Conservation (phyloP, 2,329 filamentous ascomycete genomes). For the Penicillium sp. region DNA sequence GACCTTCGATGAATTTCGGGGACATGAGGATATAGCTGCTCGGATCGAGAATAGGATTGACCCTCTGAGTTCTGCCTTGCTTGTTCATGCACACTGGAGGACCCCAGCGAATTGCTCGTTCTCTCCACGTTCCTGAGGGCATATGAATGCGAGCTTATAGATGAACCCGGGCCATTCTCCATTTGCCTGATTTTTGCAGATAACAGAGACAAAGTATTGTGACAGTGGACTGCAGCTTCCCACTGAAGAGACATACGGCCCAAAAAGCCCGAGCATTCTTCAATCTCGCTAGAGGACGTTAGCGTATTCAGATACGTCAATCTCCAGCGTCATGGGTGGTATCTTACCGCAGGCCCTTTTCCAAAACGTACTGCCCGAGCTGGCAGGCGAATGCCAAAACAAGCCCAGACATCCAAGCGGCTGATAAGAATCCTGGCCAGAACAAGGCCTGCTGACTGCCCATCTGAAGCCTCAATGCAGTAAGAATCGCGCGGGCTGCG, state of each 20-base stretch:
- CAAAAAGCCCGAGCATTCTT: conserved; percentile 38
- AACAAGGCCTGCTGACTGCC: conserved; percentile 42
- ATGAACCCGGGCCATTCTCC: not conserved
- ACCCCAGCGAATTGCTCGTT: not conserved
- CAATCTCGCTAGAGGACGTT: conserved; percentile 38
- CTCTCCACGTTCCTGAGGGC: conserved; percentile 8
- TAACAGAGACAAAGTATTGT: conserved; percentile 40
- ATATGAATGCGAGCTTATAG: conserved; percentile 16
- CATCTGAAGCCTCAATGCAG: conserved; percentile 40
- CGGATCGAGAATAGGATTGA: not conserved
- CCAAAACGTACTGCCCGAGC: conserved; percentile 43
- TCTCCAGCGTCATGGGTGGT: not conserved
- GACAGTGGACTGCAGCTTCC: conserved; percentile 47
- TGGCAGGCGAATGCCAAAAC: conserved; percentile 49
- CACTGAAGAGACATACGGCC: conserved; percentile 43
- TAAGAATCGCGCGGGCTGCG: conserved; percentile 44
- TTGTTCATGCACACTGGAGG: conserved; percentile 2
- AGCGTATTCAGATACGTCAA: not conserved
- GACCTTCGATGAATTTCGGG: not conserved
- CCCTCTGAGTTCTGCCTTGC: not conserved
- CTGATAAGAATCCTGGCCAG: conserved; percentile 46
- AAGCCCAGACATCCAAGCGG: conserved; percentile 48
- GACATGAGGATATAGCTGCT: not conserved
- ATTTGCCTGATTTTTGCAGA: conserved; percentile 37
- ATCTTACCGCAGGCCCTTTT: conserved; percentile 38